Base-by-base conservation (phyloP, 2,329 filamentous ascomycete species). In the Aspergillus intermedius region DNA sequence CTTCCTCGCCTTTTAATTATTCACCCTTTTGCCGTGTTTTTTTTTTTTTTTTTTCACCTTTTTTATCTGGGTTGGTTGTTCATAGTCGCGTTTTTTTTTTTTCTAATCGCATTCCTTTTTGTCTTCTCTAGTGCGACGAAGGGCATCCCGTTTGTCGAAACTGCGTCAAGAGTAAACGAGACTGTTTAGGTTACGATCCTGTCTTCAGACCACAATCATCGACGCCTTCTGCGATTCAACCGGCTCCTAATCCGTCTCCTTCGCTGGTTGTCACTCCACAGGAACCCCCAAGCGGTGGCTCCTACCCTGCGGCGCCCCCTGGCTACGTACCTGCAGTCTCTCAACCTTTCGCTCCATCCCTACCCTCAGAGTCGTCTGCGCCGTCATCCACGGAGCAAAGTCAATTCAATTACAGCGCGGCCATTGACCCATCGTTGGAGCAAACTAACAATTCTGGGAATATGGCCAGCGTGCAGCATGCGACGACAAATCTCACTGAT, bases 111-210 rank as follows among this genome's bases (percentile, higher is more conserved):
- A 21, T 17, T 30, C 35, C 41, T 42, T 49, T 56, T 25, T 54
- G 12, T 19, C 32, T 42, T 17, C 32, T 68, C 32, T 68, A 96
- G 93, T 98, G 93, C 74, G 93, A 97, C 80, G 93, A 98, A 77
- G 84, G 83, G 52, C 90, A 95, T 70, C 93, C 93, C 19, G 84
- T 86, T 51, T 98, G 93, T 77, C 73, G 80, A 59, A 85, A 85
- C 64, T 85, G 82, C 61, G 76, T 80, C 57, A 85, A 85, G 65
- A 83, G 79, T 68, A 84, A 84, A 64, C 79, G 82, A 60, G 80
- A 83, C 64, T 85, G 82, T 62, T 66, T 83, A 53, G 82, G 82
- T 51, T 85, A 84, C 77, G 82, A 85, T 61, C 81, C 81, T 32
- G 81, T 84, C 54, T 84, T 84, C 73, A 81, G 68, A 84, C 89